These are phyloP conservation scores for Amanita phalloides DNA, from an alignment of 768 basidiomycete species.

Conservation along the genomic window DNA sequence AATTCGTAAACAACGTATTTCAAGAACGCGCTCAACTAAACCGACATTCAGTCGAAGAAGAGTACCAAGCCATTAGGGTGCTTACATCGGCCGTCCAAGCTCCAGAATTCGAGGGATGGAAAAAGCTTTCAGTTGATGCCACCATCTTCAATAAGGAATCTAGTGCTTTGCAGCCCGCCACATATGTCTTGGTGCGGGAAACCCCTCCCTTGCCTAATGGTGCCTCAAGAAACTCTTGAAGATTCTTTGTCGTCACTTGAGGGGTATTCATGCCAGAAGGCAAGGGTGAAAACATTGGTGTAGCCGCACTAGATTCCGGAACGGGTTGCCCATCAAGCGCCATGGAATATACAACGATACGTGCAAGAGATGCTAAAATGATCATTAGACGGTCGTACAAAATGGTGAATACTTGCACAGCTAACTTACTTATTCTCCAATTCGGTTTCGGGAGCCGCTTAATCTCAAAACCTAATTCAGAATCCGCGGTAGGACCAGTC, in stretches of 20 bases:
- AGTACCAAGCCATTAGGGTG: conserved; percentile 3
- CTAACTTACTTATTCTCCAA: conserved; percentile 59
- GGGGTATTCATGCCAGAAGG: conserved; percentile 55
- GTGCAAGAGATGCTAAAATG: conserved; percentile 59
- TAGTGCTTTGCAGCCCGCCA: conserved; percentile 79
- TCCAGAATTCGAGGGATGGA: conserved; percentile 84
- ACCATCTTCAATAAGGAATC: conserved; percentile 81
- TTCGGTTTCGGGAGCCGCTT: conserved; percentile 57
- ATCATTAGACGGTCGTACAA: conserved; percentile 7
- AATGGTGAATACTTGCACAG: conserved; percentile 5
- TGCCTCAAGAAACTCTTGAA: conserved; percentile 50
- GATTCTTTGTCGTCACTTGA: conserved; percentile 30
- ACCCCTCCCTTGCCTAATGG: conserved; percentile 37
- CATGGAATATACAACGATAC: conserved; percentile 87
- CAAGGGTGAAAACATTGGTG: conserved; percentile 65
- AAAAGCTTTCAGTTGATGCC: conserved; percentile 82
- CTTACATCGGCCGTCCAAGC: conserved; percentile 69
- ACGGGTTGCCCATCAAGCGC: conserved; percentile 47
- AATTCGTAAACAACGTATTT: conserved; percentile 80
- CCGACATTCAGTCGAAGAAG: conserved; percentile 1
- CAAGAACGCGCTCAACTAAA: conserved; percentile 72
- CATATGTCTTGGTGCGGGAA: conserved; percentile 40
- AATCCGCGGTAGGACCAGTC: conserved; percentile 69
- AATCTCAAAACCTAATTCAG: conserved; percentile 63
- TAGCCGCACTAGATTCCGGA: conserved; percentile 51